These are phyloP conservation scores for Mortierella sp. DNA, from an alignment of 371 early-diverging fungal species.

Conservation along the genomic window DNA sequence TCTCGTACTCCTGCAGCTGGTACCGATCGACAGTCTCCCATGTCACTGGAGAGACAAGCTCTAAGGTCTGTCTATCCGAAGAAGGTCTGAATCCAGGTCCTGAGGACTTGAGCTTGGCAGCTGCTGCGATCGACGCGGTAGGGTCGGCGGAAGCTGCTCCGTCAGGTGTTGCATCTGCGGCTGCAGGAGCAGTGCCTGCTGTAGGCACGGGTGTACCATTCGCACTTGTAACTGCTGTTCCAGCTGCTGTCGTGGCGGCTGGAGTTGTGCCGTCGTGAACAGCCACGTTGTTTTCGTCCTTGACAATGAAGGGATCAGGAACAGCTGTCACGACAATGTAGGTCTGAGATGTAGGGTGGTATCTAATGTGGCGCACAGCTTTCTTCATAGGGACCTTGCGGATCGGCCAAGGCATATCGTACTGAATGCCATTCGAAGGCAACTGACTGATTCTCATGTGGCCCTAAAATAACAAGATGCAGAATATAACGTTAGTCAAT, in stretches of 20 bases:
- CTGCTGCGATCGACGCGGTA: constrained; percentile 17
- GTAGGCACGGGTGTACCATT: neutral
- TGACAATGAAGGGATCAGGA: constrained; percentile 71
- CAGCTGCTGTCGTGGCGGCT: neutral
- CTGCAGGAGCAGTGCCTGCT: neutral
- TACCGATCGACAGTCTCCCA: constrained; percentile 95
- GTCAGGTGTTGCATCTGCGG: neutral
- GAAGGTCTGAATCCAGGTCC: constrained; percentile 73
- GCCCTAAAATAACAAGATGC: constrained; percentile 58
- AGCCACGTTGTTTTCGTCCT: constrained; percentile 71
- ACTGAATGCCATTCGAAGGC: constrained; percentile 77
- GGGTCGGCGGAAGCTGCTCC: constrained; percentile 16
- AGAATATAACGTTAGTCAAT: neutral
- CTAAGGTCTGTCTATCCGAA: constrained; percentile 76
- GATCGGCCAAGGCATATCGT: constrained; percentile 89
- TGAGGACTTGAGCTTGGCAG: constrained; percentile 52
- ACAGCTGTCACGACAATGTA: constrained; percentile 84
- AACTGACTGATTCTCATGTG: constrained; percentile 79
- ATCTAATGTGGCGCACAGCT: constrained; percentile 82
- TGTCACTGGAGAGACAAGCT: constrained; percentile 93
- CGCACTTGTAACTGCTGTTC: neutral
- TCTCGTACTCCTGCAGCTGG: constrained; percentile 89
- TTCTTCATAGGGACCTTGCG: constrained; percentile 83
- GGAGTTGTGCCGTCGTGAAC: constrained; percentile 54
- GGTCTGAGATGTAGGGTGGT: constrained; percentile 86